These are phyloP conservation scores for Crataegus laevigata DNA, from an alignment of 306 rosid genomes.

Conservation along the genomic window DNA sequence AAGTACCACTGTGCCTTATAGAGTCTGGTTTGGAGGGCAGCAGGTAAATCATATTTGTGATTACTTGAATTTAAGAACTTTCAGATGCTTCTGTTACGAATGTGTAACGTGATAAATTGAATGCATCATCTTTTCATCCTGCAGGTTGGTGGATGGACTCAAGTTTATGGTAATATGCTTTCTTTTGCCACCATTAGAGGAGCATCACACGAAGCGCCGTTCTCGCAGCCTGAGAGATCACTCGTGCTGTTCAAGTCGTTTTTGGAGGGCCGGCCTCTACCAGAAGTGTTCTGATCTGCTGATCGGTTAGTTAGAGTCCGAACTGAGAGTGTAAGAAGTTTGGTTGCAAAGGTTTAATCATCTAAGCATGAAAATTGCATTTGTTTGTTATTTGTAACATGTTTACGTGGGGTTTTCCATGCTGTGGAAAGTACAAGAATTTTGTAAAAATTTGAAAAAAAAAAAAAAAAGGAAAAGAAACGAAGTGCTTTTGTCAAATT, in stretches of 20 bases:
- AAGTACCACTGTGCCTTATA: constrained; percentile 65
- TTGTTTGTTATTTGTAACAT: constrained; percentile 22
- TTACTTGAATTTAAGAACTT: background rate
- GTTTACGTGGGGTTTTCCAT: constrained; percentile 12
- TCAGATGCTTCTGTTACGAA: background rate
- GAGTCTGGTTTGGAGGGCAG: constrained; percentile 89
- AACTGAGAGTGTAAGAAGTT: constrained; percentile 37
- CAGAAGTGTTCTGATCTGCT: constrained; percentile 46
- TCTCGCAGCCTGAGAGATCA: constrained; percentile 93
- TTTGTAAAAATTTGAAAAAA: constrained; percentile 34
- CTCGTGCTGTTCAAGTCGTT: constrained; percentile 73
- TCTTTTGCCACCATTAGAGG: constrained; percentile 93
- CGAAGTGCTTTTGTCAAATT: constrained; percentile 4
- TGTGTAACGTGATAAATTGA: background rate
- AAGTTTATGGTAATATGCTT: constrained; percentile 75
- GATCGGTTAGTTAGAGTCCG: constrained; percentile 8
- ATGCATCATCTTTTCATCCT: background rate
- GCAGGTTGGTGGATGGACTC: constrained; percentile 99
- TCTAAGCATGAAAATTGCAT: constrained; percentile 21
- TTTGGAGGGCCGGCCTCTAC: constrained; percentile 55
- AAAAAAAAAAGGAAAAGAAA: background rate
- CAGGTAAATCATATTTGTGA: constrained; percentile 40
- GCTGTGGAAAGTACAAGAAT: constrained; percentile 19
- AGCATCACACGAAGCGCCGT: constrained; percentile 93
- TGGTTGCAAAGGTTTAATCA: constrained; percentile 15